Evolutionary conservation across 2,329 filamentous ascomycete species (phyloP).

Genomic region (Ilyonectria destructans): DNA sequence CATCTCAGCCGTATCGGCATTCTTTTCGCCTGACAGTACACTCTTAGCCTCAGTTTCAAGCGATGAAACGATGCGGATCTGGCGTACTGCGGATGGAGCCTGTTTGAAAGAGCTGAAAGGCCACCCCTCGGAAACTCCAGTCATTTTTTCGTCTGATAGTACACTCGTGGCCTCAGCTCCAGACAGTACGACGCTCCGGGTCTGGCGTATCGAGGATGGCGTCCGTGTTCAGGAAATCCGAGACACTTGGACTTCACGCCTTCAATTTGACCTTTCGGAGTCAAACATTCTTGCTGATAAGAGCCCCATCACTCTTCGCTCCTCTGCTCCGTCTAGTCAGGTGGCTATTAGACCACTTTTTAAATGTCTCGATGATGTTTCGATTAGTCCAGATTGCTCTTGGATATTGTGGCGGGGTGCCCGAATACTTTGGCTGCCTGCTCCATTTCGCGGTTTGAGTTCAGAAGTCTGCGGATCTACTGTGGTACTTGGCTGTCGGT

Average conservation of each 20-base stretch:
- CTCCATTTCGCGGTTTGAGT: not conserved
- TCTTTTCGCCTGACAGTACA: conserved; percentile 6
- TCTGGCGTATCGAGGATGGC: too few relatives aligned
- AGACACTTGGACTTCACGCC: too few relatives aligned
- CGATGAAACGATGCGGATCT: not conserved
- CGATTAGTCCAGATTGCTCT: conserved; percentile 6
- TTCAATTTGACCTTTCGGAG: not conserved
- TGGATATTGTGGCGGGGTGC: conserved; percentile 7
- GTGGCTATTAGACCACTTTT: not conserved
- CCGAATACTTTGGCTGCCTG: conserved; percentile 1
- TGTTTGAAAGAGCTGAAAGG: not conserved
- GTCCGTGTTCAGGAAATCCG: not conserved
- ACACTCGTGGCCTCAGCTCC: too few relatives aligned
- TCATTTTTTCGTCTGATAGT: too few relatives aligned
- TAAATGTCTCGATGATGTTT: not conserved
- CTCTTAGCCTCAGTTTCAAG: not conserved
- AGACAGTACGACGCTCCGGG: too few relatives aligned
- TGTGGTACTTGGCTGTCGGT: conserved; percentile 6
- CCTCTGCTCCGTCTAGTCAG: not conserved
- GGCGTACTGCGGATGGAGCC: not conserved
- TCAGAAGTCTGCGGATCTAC: not conserved
- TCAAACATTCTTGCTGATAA: not conserved
- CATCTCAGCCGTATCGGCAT: not conserved
- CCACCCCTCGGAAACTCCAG: too few relatives aligned
- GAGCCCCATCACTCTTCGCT: not conserved